Percentiles rank a stretch among this genome's conserved stretches.
These are phyloP conservation scores for Aspergillus bridgeri DNA, from an alignment of 495 filamentous ascomycete genomes.

Conservation along the genomic window DNA sequence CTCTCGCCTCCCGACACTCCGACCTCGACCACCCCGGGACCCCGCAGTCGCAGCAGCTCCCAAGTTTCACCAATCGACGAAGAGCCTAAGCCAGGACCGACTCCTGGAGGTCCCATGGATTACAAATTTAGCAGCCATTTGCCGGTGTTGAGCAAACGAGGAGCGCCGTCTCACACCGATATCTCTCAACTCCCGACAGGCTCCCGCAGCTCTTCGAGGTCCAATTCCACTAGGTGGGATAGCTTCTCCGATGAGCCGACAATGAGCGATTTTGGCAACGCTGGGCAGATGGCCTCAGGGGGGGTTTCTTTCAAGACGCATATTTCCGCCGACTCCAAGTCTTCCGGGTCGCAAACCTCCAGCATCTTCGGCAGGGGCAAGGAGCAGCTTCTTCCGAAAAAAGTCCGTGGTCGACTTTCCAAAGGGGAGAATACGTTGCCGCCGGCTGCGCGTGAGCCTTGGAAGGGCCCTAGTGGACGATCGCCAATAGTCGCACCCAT, in stretches of 20 bases:
- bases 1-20: slow-evolving; percentile 50
- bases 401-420: slow-evolving; percentile 25
- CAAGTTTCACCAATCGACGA: slow-evolving; percentile 49
- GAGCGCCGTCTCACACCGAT: slow-evolving; percentile 7
- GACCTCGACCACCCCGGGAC: slow-evolving; percentile 9
- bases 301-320: slow-evolving; percentile 21
- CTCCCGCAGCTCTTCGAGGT: slow-evolving; percentile 16
- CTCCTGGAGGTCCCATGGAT: neutral
- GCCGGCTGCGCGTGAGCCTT: slow-evolving; percentile 37
- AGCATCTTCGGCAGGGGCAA: slow-evolving; percentile 31
- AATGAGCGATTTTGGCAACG: slow-evolving; percentile 27
- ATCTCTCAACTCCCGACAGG: slow-evolving; percentile 1
- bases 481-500: slow-evolving; percentile 37
- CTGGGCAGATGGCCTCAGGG: slow-evolving; percentile 20
- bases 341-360: slow-evolving; percentile 20
- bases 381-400: slow-evolving; percentile 31
- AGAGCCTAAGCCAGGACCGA: slow-evolving; percentile 5
- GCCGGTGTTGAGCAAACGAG: slow-evolving; percentile 20
- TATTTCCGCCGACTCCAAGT: slow-evolving; percentile 12
- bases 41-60: slow-evolving; percentile 31
- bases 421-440: slow-evolving; percentile 24
- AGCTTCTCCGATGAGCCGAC: slow-evolving; percentile 50
- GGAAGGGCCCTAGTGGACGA: slow-evolving; percentile 51
- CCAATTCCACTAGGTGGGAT: slow-evolving; percentile 41
- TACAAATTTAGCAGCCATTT: slow-evolving; percentile 23